These are phyloP conservation scores for Pyropia yezoensis DNA, from an alignment of 23 red algal species.

Conservation along the genomic window DNA sequence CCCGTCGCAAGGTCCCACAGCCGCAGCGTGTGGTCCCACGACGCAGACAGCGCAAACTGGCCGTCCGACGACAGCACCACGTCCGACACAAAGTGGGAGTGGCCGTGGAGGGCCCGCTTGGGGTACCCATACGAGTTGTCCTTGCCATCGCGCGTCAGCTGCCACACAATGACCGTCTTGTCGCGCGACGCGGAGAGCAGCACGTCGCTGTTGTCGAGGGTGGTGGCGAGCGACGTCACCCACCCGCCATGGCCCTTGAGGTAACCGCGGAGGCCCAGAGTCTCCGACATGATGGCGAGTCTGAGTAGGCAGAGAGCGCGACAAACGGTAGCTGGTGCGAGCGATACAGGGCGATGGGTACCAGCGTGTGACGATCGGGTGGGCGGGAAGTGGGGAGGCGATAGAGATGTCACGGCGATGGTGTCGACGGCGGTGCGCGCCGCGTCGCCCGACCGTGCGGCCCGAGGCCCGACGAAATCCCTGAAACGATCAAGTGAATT, in stretches of 20 bases:
- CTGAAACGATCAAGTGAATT: too few species aligned
- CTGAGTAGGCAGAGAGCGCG: too few species aligned
- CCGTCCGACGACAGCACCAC: constrained; percentile 87
- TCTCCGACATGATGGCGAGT: constrained; percentile 61
- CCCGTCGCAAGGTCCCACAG: constrained; percentile 87
- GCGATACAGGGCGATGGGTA: too few species aligned
- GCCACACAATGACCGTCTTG: constrained; percentile 92
- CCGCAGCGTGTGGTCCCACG: constrained; percentile 93
- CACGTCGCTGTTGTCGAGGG: constrained; percentile 62
- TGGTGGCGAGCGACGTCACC: constrained; percentile 85
- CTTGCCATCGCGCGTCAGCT: constrained; percentile 58
- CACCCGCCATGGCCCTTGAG: constrained; percentile 92
- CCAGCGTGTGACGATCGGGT: too few species aligned
- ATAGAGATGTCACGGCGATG: too few species aligned
- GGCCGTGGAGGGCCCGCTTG: constrained; percentile 62
- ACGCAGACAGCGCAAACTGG: constrained; percentile 96
- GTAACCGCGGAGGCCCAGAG: constrained; percentile 62
- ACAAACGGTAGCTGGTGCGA: too few species aligned
- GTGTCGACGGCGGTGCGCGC: too few species aligned
- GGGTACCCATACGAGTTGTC: constrained; percentile 75
- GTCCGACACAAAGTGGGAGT: constrained; percentile 93
- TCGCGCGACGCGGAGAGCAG: constrained; percentile 90
- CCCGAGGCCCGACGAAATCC: too few species aligned
- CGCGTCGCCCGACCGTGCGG: too few species aligned
- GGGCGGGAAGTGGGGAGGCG: too few species aligned